Base-by-base conservation (phyloP, 1,284 basidiomycete species). In the Porogramme epimiltina region DNA sequence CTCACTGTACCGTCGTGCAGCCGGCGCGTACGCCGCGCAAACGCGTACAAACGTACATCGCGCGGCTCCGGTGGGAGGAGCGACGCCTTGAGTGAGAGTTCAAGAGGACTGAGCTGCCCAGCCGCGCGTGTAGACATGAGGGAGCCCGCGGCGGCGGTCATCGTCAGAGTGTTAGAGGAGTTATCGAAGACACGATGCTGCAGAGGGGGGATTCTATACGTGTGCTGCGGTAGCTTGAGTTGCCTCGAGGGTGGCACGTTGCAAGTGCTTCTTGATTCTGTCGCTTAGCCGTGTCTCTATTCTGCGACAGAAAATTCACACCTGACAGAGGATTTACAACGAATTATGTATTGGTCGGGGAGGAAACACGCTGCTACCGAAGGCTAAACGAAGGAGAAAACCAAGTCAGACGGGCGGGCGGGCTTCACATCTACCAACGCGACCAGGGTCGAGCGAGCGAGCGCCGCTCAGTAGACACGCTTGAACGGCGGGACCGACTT, bases 401-500 rank as follows among this genome's bases (percentile, higher is more conserved):
- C n/a, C n/a, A n/a, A n/a, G n/a, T n/a, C n/a, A n/a, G n/a, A n/a
- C n/a, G n/a, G n/a, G 15, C 22, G 42, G 33, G 19, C 19, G 19
- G 13, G 31, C 20, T n/a, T 31, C 8, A 31, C 28, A 31, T n/a
- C 15, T 16, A 31, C 18, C 26, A 34, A 19, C 15, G 19, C 42
- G 42, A 31, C 42, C 36, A n/a, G n/a, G n/a, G n/a, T n/a, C n/a
- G n/a, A n/a, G n/a, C n/a, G n/a, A 8, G 28, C 28, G 28, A 6
- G 6, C 28, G 28, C 6, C 28, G 28, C 13, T 31, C 80, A 92
- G 71, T 92, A 92, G 43, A 89, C 88, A 72, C 89, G 90, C 77
- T 92, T 91, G 81, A 92, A 92, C 18, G 91, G 90, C 60, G 91
- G 90, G 24, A 93, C 87, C 42, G 84, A 65, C 76, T 91, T 96